Evolutionary conservation across 1,284 basidiomycete species (phyloP).

Genomic region (Microbotryum violaceum): DNA sequence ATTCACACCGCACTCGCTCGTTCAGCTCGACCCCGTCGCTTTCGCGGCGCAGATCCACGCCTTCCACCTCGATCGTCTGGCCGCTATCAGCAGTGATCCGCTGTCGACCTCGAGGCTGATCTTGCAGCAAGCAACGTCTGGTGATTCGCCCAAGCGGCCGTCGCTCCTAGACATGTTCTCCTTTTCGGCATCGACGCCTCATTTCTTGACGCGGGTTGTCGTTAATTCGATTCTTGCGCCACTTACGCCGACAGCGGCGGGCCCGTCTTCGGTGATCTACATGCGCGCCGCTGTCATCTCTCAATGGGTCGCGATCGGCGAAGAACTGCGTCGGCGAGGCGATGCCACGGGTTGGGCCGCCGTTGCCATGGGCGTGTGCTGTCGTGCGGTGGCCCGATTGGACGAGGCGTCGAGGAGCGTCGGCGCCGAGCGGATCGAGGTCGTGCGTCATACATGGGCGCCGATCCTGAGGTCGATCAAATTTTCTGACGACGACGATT

Average conservation of each 20-base stretch:
- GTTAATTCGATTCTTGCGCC: slow-evolving; percentile 57
- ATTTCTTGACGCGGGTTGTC: slow-evolving; percentile 67
- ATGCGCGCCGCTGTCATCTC: slow-evolving; percentile 61
- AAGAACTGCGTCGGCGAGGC: slow-evolving; percentile 56
- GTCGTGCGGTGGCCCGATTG: slow-evolving; percentile 60
- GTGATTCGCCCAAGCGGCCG: slow-evolving; percentile 55
- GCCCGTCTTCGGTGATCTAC: slow-evolving; percentile 40
- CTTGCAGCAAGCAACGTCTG: slow-evolving; percentile 46
- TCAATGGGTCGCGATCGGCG: slow-evolving; percentile 61
- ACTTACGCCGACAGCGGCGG: slow-evolving; percentile 41
- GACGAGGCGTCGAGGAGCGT: slow-evolving; percentile 69
- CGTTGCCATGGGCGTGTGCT: slow-evolving; percentile 58
- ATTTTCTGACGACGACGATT: slow-evolving; percentile 3
- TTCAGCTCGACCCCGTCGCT: background rate
- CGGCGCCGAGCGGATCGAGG: slow-evolving; percentile 51
- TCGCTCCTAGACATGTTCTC: slow-evolving; percentile 55
- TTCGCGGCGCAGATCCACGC: slow-evolving; percentile 7
- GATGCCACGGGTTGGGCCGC: slow-evolving; percentile 70
- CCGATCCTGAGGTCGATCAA: background rate
- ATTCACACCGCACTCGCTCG: background rate
- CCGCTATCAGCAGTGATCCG: slow-evolving; percentile 43
- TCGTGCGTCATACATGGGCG: slow-evolving; percentile 39
- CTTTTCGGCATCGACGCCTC: slow-evolving; percentile 59
- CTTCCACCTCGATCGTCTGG: slow-evolving; percentile 9
- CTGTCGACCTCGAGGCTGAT: slow-evolving; percentile 52